A percentile compares a stretch with the other conserved stretches of the same genome.
Evolutionary conservation across 2,329 filamentous ascomycete genomes (phyloP).

Genomic region (Cylindrodendrum hubeiense): DNA sequence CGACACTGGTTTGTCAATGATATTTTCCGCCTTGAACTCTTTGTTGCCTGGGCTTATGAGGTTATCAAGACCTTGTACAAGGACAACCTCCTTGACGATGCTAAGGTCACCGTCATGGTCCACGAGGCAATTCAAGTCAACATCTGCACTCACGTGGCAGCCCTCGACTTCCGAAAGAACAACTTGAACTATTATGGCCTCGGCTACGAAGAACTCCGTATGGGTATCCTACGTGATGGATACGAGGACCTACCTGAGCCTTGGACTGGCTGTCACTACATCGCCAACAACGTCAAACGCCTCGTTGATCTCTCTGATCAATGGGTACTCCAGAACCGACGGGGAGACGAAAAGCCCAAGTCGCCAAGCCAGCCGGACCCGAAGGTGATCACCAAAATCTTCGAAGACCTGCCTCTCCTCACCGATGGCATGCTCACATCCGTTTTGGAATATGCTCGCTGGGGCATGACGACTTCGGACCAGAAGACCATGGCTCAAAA

Average conservation of each 20-base stretch:
- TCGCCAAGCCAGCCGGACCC: conserved; percentile 51
- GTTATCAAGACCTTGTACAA: conserved; percentile 80
- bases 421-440: conserved; percentile 68
- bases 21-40: conserved; percentile 77
- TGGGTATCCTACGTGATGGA: conserved; percentile 72
- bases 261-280: conserved; percentile 82
- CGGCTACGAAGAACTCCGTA: conserved; percentile 71
- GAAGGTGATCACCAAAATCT: conserved; percentile 59
- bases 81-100: conserved; percentile 68
- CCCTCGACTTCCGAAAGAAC: conserved; percentile 80
- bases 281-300: conserved; percentile 72
- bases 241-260: conserved; percentile 81
- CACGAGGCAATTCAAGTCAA: conserved; percentile 76
- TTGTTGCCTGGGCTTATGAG: conserved; percentile 84
- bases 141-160: conserved; percentile 66
- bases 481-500: conserved; percentile 58
- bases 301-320: conserved; percentile 69
- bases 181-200: conserved; percentile 82
- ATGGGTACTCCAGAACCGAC: conserved; percentile 64
- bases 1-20: conserved; percentile 90
- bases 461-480: conserved; percentile 60
- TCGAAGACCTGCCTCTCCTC: conserved; percentile 61
- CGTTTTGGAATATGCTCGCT: conserved; percentile 65
- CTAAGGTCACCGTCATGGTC: conserved; percentile 66
- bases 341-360: conserved; percentile 48